Percentiles rank a stretch among this genome's conserved stretches.
phyloP scores from a whole-genome alignment of 768 basidiomycete genomes.

The Suillus fuscotomentosus region DNA sequence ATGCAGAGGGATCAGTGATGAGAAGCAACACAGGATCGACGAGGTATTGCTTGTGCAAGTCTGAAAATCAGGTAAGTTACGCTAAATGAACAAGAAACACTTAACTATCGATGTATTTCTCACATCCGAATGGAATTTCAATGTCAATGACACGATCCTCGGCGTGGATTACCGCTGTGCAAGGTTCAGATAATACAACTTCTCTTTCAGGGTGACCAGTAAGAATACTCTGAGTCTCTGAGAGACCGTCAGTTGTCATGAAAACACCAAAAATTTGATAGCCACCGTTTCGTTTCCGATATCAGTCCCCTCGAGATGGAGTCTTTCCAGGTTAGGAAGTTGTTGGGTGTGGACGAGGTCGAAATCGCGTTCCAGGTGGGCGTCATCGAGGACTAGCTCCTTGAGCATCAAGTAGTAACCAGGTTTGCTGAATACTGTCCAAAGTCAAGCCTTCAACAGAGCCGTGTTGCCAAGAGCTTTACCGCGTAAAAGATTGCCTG shows the following conservation, averaged over 20 bases:
- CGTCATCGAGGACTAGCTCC: slow-evolving; percentile 49
- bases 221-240: slow-evolving; percentile 60
- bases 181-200: slow-evolving; percentile 52
- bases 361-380: slow-evolving; percentile 40
- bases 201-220: slow-evolving; percentile 52
- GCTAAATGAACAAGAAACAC: background rate
- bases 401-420: slow-evolving; percentile 50
- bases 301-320: slow-evolving; percentile 51
- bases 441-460: slow-evolving; percentile 4
- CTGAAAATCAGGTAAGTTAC: slow-evolving; percentile 28
- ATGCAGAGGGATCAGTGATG: slow-evolving; percentile 41
- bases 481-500: slow-evolving; percentile 45
- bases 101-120: slow-evolving; percentile 54
- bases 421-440: slow-evolving; percentile 49
- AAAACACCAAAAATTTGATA: background rate
- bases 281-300: slow-evolving; percentile 63
- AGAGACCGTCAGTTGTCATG: slow-evolving; percentile 8
- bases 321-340: slow-evolving; percentile 46
- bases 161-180: slow-evolving; percentile 32
- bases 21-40: slow-evolving; percentile 47
- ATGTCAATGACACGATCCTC: slow-evolving; percentile 45
- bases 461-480: slow-evolving; percentile 8
- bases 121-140: slow-evolving; percentile 53
- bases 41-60: slow-evolving; percentile 46
- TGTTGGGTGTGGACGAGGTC: slow-evolving; percentile 54